These are phyloP conservation scores for Penicillium paradoxum DNA, from an alignment of 495 filamentous ascomycete species.

Conservation along the genomic window DNA sequence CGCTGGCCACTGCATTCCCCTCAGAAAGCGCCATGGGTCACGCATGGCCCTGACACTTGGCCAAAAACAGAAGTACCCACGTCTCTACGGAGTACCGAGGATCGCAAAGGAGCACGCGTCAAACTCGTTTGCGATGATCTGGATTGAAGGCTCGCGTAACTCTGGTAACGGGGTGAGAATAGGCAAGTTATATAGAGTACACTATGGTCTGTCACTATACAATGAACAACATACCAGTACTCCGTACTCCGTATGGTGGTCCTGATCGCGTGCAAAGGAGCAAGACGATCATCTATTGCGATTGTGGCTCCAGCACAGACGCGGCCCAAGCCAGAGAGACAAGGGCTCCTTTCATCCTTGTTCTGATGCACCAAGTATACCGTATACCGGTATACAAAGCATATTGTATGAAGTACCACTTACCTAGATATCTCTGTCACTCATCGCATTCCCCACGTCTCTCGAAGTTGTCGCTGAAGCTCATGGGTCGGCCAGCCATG, in stretches of 20 bases:
- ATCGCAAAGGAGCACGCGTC: background rate
- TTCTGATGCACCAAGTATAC: too few relatives aligned
- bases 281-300: background rate
- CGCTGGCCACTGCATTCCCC: background rate
- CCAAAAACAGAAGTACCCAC: background rate
- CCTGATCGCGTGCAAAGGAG: background rate
- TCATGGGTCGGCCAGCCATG: constrained; percentile 26
- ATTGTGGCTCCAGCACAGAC: background rate
- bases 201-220: too few relatives aligned
- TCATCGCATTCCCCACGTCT: constrained; percentile 22
- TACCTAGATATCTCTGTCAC: too few relatives aligned
- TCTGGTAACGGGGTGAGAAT: background rate
- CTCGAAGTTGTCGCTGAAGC: constrained; percentile 19
- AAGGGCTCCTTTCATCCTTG: background rate
- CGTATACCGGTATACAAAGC: too few relatives aligned
- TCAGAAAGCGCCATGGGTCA: background rate
- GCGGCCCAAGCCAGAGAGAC: background rate
- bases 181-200: too few relatives aligned
- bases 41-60: constrained; percentile 4
- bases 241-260: background rate
- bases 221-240: too few relatives aligned
- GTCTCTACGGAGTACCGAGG: background rate
- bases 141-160: background rate
- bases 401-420: too few relatives aligned
- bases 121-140: background rate